Evolutionary conservation across 1,284 basidiomycete genomes (phyloP).

Genomic region (Wolfiporia cocos): DNA sequence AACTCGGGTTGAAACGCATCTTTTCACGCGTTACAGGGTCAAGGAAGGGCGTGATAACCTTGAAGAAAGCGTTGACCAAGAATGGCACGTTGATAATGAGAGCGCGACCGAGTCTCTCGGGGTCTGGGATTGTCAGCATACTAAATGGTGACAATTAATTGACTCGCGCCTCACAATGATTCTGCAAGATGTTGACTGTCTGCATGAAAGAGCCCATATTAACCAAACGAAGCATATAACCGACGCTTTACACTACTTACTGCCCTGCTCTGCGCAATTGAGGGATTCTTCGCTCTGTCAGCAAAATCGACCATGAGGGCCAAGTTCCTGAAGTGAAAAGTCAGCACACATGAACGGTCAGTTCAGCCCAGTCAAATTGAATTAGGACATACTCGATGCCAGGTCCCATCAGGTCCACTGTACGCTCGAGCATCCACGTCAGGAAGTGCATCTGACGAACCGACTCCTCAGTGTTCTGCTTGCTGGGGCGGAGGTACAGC

Average conservation of each 20-base stretch:
- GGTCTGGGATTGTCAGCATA: slow-evolving; percentile 70
- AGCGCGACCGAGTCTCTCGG: slow-evolving; percentile 86
- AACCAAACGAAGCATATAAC: slow-evolving; percentile 17
- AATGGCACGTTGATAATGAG: slow-evolving; percentile 83
- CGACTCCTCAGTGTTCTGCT: slow-evolving; percentile 78
- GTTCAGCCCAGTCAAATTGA: slow-evolving; percentile 8
- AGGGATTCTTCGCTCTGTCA: slow-evolving; percentile 74
- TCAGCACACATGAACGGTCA: slow-evolving; percentile 10
- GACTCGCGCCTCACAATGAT: slow-evolving; percentile 53
- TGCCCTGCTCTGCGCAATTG: slow-evolving; percentile 54
- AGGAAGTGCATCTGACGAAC: slow-evolving; percentile 71
- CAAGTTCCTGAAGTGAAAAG: slow-evolving; percentile 40
- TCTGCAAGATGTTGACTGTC: slow-evolving; percentile 77
- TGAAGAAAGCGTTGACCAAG: slow-evolving; percentile 78
- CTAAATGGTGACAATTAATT: no score
- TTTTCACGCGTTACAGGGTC: slow-evolving; percentile 68
- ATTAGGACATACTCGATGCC: slow-evolving; percentile 60
- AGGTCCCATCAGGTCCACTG: slow-evolving; percentile 68
- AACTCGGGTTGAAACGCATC: slow-evolving; percentile 55
- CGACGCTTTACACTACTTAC: not conserved
- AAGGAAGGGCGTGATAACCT: slow-evolving; percentile 75
- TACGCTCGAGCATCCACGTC: slow-evolving; percentile 70
- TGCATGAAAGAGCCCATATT: slow-evolving; percentile 4
- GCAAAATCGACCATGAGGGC: slow-evolving; percentile 81
- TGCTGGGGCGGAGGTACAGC: slow-evolving; percentile 76